phyloP scores from a whole-genome alignment of 164 flowering plant genomes.

The Liquidambar formosana region DNA sequence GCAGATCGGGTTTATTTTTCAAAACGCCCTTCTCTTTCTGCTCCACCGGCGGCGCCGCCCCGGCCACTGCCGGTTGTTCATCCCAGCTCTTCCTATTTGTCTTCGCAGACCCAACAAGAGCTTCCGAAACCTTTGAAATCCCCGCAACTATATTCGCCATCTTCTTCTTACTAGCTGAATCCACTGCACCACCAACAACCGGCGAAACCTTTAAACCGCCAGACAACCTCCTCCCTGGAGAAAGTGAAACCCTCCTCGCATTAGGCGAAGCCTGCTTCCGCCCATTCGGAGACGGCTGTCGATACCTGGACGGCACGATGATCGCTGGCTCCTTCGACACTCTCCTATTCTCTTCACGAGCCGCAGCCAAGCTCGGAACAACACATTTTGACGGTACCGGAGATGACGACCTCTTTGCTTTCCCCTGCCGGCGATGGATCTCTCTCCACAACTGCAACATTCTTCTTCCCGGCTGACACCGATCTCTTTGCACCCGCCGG shows the following conservation, averaged over 20 bases:
- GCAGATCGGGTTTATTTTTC: conserved; percentile 59
- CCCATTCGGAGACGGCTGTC: conserved; percentile 86
- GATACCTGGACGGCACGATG: conserved; percentile 85
- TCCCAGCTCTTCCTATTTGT: conserved; percentile 84
- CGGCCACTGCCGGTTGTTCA: conserved; percentile 33
- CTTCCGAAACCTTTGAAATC: conserved; percentile 73
- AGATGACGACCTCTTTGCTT: conserved; percentile 69
- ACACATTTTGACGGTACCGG: conserved; percentile 88
- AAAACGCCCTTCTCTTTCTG: conserved; percentile 47
- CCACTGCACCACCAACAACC: conserved; percentile 28
- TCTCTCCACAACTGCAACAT: conserved; percentile 36
- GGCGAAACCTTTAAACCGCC: conserved; percentile 70
- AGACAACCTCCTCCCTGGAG: conserved; percentile 82
- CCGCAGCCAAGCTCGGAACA: conserved; percentile 78
- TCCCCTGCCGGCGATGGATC: conserved; percentile 66
- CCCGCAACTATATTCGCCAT: conserved; percentile 63
- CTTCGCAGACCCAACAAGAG: conserved; percentile 56
- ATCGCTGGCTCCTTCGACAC: conserved; percentile 73
- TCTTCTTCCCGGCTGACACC: conserved; percentile 55
- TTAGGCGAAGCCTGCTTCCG: conserved; percentile 67
- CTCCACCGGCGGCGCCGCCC: conserved; percentile 29
- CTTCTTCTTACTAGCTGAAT: conserved; percentile 70
- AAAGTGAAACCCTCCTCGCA: conserved; percentile 62
- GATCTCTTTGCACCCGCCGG: conserved; percentile 59
- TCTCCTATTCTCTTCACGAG: conserved; percentile 68